These are phyloP conservation scores for Beauveria brongniartii DNA, from an alignment of 2,329 filamentous ascomycete species.

Conservation along the genomic window DNA sequence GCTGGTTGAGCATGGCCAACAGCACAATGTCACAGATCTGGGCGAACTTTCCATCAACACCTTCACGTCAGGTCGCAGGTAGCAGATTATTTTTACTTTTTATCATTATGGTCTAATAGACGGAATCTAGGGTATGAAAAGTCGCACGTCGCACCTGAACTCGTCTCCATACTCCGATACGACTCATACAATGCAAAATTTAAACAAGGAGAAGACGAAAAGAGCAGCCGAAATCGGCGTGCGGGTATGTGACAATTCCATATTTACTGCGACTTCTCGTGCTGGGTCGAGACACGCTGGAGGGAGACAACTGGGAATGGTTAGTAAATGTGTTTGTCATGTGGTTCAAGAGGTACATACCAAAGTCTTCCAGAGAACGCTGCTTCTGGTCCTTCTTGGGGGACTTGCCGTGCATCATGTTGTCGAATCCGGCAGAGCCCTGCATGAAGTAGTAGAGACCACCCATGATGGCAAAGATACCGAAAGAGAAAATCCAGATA, in stretches of 20 bases:
- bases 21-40: not conserved
- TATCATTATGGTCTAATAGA: conserved; percentile 36
- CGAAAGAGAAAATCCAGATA: conserved; percentile 87
- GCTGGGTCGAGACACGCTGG: conserved; percentile 83
- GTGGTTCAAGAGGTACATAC: conserved; percentile 43
- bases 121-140: conserved; percentile 30
- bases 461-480: conserved; percentile 78
- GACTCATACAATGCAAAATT: conserved; percentile 33
- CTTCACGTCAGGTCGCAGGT: not conserved
- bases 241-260: conserved; percentile 30
- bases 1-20: not conserved
- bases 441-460: conserved; percentile 69
- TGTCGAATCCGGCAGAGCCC: conserved; percentile 74
- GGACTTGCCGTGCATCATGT: conserved; percentile 86
- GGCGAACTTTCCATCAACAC: too few species aligned
- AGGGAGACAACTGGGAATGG: conserved; percentile 66
- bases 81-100: conserved; percentile 29
- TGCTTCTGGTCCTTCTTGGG: conserved; percentile 76
- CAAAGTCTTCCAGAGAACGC: conserved; percentile 80
- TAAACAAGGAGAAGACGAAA: conserved; percentile 31
- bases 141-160: conserved; percentile 22
- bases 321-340: conserved; percentile 34
- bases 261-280: conserved; percentile 74
- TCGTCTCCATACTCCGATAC: conserved; percentile 26
- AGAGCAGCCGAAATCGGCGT: conserved; percentile 24